Conservation (phyloP, 2,329 filamentous ascomycete genomes). For the Diaporthe destruens region DNA sequence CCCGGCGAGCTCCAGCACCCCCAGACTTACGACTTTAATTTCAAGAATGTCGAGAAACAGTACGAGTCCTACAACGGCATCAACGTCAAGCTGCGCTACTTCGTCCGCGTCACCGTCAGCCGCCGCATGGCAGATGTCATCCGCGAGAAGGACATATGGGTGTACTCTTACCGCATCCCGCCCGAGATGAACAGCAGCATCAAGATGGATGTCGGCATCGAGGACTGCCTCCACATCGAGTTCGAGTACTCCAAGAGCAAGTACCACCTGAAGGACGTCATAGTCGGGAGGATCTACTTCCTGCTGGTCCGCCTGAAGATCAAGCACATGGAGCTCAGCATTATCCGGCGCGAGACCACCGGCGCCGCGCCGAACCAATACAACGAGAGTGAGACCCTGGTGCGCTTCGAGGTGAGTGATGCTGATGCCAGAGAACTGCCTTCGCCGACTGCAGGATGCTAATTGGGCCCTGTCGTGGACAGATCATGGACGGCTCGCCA, state of each 20-base stretch:
- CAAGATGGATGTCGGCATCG: slow-evolving; percentile 99
- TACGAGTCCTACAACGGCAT: slow-evolving; percentile 99
- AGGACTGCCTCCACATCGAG: slow-evolving; percentile 98
- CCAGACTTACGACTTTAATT: slow-evolving; percentile 99
- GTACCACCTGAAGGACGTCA: slow-evolving; percentile 99
- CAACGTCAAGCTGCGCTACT: slow-evolving; percentile 99
- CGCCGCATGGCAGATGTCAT: slow-evolving; percentile 98
- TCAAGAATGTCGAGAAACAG: slow-evolving; percentile 99
- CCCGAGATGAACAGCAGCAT: slow-evolving; percentile 98
- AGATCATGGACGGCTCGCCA: slow-evolving; percentile 99
- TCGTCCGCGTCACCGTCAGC: slow-evolving; percentile 95
- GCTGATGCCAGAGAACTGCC: slow-evolving; percentile 3
- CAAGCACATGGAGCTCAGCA: slow-evolving; percentile 99
- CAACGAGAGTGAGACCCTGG: slow-evolving; percentile 98
- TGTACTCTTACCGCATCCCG: slow-evolving; percentile 97
- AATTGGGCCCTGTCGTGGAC: neutral
- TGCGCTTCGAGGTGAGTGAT: slow-evolving; percentile 84
- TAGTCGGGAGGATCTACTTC: slow-evolving; percentile 98
- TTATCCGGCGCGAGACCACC: slow-evolving; percentile 96
- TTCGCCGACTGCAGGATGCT: neutral
- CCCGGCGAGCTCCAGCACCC: slow-evolving; percentile 98
- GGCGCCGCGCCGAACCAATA: slow-evolving; percentile 98
- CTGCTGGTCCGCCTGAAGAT: slow-evolving; percentile 97
- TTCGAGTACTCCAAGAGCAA: slow-evolving; percentile 99
- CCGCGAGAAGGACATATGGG: slow-evolving; percentile 99